These are phyloP conservation scores for Solanum infundibuliforme DNA, from an alignment of 257 asterid genomes.

Conservation along the genomic window DNA sequence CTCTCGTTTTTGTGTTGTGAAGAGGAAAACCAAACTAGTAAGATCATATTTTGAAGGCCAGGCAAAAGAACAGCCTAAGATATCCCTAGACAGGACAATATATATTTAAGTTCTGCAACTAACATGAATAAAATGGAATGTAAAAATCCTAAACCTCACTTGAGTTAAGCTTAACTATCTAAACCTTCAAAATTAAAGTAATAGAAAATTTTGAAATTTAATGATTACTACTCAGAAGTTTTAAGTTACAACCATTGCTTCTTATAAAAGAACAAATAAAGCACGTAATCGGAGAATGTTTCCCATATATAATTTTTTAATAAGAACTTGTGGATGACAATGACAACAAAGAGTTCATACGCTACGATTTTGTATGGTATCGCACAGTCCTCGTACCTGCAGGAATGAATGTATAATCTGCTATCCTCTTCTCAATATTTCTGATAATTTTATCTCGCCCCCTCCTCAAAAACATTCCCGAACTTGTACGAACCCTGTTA, in stretches of 20 bases:
- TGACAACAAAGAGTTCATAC: background rate
- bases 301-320: background rate
- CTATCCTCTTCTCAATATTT: slow-evolving; percentile 64
- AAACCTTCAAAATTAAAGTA: background rate
- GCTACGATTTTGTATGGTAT: background rate
- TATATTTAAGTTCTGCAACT: background rate
- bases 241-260: background rate
- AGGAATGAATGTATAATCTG: slow-evolving; percentile 64
- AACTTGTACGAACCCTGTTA: slow-evolving; percentile 82
- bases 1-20: background rate
- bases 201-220: background rate
- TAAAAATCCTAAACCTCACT: background rate
- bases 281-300: background rate
- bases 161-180: background rate
- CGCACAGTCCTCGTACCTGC: slow-evolving; percentile 31
- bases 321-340: background rate
- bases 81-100: background rate
- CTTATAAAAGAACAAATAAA: background rate
- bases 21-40: background rate
- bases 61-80: background rate
- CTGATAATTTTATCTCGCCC: slow-evolving; percentile 50
- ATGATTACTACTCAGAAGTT: background rate
- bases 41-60: background rate
- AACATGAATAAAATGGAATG: background rate
- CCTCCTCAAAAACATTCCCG: slow-evolving; percentile 59